phyloP scores from a whole-genome alignment of 1,139 yeast species.

The Taphrina pruni region DNA sequence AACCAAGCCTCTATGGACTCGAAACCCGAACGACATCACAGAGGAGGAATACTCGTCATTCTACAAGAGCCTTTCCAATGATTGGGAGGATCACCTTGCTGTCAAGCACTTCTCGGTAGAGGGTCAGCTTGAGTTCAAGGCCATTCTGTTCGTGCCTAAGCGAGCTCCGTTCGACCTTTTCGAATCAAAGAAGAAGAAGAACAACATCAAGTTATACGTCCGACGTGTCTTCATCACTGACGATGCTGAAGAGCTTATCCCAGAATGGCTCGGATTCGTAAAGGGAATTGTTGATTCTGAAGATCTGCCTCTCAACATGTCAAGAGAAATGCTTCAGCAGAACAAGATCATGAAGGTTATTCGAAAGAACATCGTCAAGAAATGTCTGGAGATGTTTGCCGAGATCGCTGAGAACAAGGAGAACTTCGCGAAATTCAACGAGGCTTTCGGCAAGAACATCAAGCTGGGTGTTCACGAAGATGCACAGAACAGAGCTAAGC shows the following conservation, averaged over 20 bases:
- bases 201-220: conserved; percentile 97
- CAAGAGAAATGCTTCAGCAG: conserved; percentile 99
- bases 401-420: conserved; percentile 99
- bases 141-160: conserved; percentile 96
- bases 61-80: conserved; percentile 99
- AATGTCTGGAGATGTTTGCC: conserved; percentile 96
- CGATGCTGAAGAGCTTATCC: conserved; percentile 98
- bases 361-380: conserved; percentile 98
- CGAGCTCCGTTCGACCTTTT: conserved; percentile 99
- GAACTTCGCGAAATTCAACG: conserved; percentile 98
- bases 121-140: conserved; percentile 99
- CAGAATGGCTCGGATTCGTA: conserved; percentile 97
- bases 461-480: conserved; percentile 99
- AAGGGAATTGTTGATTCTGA: conserved; percentile 99
- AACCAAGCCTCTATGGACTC: conserved; percentile 99
- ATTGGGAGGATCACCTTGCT: conserved; percentile 99
- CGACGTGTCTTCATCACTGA: conserved; percentile 99
- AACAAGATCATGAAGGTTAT: conserved; percentile 99
- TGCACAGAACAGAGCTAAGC: conserved; percentile 92
- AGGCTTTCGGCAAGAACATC: conserved; percentile 97
- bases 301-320: conserved; percentile 99
- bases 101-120: conserved; percentile 99
- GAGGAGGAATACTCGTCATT: conserved; percentile 99
- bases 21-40: conserved; percentile 96
- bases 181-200: conserved; percentile 98